Evolutionary conservation across 352 stramenopile genomes (phyloP).

Genomic region (Salisapilia sapeloensis): DNA sequence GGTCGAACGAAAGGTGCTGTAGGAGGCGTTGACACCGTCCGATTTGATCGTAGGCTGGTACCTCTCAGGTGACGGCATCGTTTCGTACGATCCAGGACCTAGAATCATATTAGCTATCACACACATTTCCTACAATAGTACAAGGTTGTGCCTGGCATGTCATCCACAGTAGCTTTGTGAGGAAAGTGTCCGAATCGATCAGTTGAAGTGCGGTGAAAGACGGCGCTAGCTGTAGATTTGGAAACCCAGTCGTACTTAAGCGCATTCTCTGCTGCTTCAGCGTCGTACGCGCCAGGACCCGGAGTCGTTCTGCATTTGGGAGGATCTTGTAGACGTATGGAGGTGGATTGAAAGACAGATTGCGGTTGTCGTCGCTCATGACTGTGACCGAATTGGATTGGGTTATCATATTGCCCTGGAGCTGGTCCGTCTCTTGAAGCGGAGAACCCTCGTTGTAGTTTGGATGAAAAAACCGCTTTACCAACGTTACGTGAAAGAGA

Average conservation of each 20-base stretch:
- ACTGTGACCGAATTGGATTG: conserved; percentile 19
- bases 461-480: conserved; percentile 43
- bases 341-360: conserved; percentile 47
- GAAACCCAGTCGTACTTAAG: conserved; percentile 53
- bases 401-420: conserved; percentile 56
- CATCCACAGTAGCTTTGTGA: conserved; percentile 16
- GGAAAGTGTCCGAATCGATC: conserved; percentile 39
- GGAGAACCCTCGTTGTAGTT: conserved; percentile 31
- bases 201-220: conserved; percentile 27
- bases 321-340: conserved; percentile 23
- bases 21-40: conserved; percentile 3
- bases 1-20: conserved; percentile 12
- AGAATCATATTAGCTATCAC: conserved; percentile 1
- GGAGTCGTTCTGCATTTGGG: conserved; percentile 12
- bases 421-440: conserved; percentile 22
- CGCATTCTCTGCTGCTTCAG: conserved; percentile 36
- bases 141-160: conserved; percentile 18
- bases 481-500: conserved; percentile 31
- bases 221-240: conserved; percentile 32
- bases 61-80: conserved; percentile 2
- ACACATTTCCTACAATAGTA: not conserved
- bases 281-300: conserved; percentile 48
- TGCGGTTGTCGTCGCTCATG: conserved; percentile 10
- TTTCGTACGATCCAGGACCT: conserved; percentile 41
- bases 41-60: not conserved